Evolutionary conservation across 768 basidiomycete genomes (phyloP).

Genomic region (Collybia nuda): DNA sequence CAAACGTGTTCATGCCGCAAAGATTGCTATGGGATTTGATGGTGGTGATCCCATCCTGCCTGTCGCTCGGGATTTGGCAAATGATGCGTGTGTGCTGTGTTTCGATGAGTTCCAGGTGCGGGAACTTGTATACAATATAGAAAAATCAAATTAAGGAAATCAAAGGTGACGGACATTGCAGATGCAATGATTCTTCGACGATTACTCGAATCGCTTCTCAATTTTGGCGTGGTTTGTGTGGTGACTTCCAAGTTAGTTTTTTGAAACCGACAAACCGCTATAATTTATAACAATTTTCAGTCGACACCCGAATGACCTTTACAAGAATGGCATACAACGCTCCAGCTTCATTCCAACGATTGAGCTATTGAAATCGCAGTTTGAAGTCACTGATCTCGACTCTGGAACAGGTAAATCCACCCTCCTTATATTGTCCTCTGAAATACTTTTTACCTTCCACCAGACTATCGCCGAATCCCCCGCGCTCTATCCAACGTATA

Average conservation of each 20-base stretch:
- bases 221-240: slow-evolving; percentile 88
- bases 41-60: slow-evolving; percentile 85
- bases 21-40: slow-evolving; percentile 63
- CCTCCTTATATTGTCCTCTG: not conserved
- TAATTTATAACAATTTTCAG: slow-evolving; percentile 38
- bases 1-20: slow-evolving; percentile 84
- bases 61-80: slow-evolving; percentile 84
- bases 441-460: not conserved
- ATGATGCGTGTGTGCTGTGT: slow-evolving; percentile 82
- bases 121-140: no score
- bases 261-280: not conserved
- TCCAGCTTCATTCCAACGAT: slow-evolving; percentile 94
- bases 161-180: slow-evolving; percentile 91
- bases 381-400: slow-evolving; percentile 89
- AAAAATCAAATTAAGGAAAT: no score
- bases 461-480: slow-evolving; percentile 91
- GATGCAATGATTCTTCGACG: slow-evolving; percentile 97
- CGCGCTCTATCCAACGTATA: slow-evolving; percentile 94
- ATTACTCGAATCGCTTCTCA: slow-evolving; percentile 81
- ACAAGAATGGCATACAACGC: slow-evolving; percentile 98
- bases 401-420: slow-evolving; percentile 82
- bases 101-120: slow-evolving; percentile 97
- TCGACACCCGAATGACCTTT: slow-evolving; percentile 95
- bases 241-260: slow-evolving; percentile 94
- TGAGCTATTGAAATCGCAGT: slow-evolving; percentile 84